phyloP scores from a whole-genome alignment of 2,329 filamentous ascomycete species.

The Ophiostoma novo-ulmi region DNA sequence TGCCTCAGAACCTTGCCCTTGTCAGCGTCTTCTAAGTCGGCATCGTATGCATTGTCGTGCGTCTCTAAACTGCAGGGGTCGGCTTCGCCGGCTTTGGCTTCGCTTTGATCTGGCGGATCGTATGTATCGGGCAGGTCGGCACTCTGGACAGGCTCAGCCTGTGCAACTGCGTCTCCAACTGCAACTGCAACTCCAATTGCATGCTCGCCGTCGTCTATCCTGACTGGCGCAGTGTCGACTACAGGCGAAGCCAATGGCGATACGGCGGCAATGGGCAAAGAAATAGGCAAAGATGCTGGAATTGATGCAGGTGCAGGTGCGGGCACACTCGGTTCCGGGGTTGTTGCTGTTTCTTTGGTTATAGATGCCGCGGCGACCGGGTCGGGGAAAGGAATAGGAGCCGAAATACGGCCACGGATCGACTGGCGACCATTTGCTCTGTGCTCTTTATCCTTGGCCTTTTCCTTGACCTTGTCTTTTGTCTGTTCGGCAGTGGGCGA shows the following conservation, averaged over 20 bases:
- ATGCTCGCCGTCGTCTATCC: not conserved
- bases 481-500: constrained; percentile 35
- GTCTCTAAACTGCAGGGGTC: not conserved
- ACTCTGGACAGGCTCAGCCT: not conserved
- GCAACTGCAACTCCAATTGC: not conserved
- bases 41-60: not conserved
- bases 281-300: not conserved
- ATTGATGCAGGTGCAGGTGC: not conserved
- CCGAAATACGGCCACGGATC: constrained; percentile 57
- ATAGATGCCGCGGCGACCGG: constrained; percentile 32
- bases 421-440: constrained; percentile 37
- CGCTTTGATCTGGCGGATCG: not conserved
- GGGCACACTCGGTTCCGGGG: not conserved
- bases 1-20: not conserved
- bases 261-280: not conserved
- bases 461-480: constrained; percentile 24
- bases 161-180: not conserved
- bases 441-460: not conserved
- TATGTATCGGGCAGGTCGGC: not conserved
- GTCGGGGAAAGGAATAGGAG: constrained; percentile 52
- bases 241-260: not conserved
- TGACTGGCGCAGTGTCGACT: not conserved
- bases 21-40: constrained; percentile 1
- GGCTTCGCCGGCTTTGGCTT: not conserved
- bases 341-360: not conserved